Percentiles rank a stretch among this genome's conserved stretches.
Conservation (phyloP, 2,329 filamentous ascomycete genomes). For the Apiospora sp. region DNA sequence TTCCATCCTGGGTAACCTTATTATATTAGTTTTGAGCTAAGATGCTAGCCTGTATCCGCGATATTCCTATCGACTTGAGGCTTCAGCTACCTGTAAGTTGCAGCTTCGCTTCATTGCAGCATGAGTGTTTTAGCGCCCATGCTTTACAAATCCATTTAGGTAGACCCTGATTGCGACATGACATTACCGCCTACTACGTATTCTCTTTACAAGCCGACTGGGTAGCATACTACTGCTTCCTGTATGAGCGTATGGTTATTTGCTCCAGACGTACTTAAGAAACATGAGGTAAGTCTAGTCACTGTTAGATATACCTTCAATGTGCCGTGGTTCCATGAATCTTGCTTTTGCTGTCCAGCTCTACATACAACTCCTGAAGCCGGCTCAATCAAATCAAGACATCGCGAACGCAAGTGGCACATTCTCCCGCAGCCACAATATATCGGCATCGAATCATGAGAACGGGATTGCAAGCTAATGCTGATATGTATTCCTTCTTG, state of each 20-base stretch:
- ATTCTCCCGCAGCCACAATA: neutral
- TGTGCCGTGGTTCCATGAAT: neutral
- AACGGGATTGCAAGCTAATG: neutral
- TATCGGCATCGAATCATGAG: neutral
- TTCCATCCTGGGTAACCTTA: too few species aligned
- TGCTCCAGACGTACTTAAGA: too few species aligned
- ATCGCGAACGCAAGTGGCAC: neutral
- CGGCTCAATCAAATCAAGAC: neutral
- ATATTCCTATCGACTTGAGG: neutral
- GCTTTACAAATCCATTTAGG: too few species aligned
- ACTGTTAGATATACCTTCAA: neutral
- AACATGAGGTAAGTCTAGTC: neutral
- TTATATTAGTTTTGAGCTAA: too few species aligned
- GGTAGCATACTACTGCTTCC: neutral
- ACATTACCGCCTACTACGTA: too few species aligned
- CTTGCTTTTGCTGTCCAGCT: neutral
- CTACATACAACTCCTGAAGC: neutral
- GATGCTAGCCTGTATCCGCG: too few species aligned
- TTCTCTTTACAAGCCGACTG: neutral
- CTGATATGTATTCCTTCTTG: neutral
- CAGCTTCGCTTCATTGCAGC: too few species aligned
- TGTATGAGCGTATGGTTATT: neutral
- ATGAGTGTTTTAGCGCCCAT: too few species aligned
- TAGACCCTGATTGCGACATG: too few species aligned
- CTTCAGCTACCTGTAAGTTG: too few species aligned